Percentiles rank a stretch among this genome's conserved stretches.
phyloP scores from a whole-genome alignment of 2,329 filamentous ascomycete species.

The Didymella pomorum region DNA sequence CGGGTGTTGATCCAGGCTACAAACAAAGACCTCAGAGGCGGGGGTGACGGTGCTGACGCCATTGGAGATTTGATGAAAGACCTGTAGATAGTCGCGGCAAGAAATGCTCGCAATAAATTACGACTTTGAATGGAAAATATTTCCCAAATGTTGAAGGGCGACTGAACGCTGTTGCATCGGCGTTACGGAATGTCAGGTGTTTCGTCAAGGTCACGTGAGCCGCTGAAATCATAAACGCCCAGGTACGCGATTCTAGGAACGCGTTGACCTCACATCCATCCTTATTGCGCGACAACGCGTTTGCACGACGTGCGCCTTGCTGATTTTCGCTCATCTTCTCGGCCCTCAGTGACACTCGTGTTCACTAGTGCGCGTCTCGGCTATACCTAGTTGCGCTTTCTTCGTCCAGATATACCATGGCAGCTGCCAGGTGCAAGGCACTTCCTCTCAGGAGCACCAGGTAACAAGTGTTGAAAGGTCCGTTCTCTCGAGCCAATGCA shows the following conservation, averaged over 20 bases:
- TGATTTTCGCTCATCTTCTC: not conserved
- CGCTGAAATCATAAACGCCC: not conserved
- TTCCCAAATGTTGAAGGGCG: too few relatives aligned
- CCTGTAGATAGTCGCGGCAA: not conserved
- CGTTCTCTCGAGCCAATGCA: not conserved
- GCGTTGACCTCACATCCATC: not conserved
- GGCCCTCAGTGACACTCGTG: not conserved
- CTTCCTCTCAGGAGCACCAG: not conserved
- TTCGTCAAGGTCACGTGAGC: not conserved
- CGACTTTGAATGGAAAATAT: too few relatives aligned
- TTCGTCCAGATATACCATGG: not conserved
- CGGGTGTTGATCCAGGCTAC: conserved; percentile 53
- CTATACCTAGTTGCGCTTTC: not conserved
- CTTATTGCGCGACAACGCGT: not conserved
- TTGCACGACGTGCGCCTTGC: not conserved
- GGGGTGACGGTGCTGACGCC: conserved; percentile 8
- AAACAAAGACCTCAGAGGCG: conserved; percentile 43
- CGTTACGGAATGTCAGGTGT: too few relatives aligned
- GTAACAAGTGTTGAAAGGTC: not conserved
- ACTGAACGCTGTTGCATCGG: too few relatives aligned
- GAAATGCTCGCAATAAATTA: not conserved
- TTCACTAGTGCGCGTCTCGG: not conserved
- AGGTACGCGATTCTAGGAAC: not conserved
- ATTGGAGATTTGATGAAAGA: conserved; percentile 12
- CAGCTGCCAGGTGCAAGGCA: not conserved